Base-by-base conservation (phyloP, 2,329 filamentous ascomycete species). In the Aspergillus udagawae region DNA sequence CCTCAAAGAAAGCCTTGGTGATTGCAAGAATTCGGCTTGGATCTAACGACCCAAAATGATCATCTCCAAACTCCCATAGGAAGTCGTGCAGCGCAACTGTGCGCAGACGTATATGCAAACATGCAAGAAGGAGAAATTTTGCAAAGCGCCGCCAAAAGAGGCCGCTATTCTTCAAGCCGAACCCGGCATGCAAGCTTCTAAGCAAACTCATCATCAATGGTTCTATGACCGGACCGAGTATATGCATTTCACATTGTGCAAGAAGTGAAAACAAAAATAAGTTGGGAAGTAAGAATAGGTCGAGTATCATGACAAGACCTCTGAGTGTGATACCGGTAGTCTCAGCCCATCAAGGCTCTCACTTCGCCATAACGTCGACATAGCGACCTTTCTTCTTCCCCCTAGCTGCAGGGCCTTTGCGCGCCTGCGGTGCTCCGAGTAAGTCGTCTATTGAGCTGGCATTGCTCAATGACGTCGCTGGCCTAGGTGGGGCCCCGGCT, bases 371-470 rank as follows among this genome's bases (percentile, higher is more conserved):
- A 59, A 99, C 91, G 82, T 99, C 94, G 29, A 99, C 87, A 79
- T 99, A 99, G 29, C 91, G 88, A 23, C 88, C 86, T 80, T 92
- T 96, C 79, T 91, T 91, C 67, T 84, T 80, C 73, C 89, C 91
- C 73, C 85, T 89, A 69, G 81, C 82, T 4, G 81, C 78, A 66
- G 71, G 75, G 2, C 82, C 83, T 58, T 89, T 92, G 62, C 90
- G 83, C 20, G 89, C 83, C 29, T 82, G 84, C 3, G 89, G 85
- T 4, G 89, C 86, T 4, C 90, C 90, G 23, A 99, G 79, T 61
- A 99, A 79, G 72, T 99, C 94, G 67, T 99, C 94, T 69, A 99
- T 95, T 66, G 89, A 94, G 74, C 88, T 95, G n/a, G 91, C 91
- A 69, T 91, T 91, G 74, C 91, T 95, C 82, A 96, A 86, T 60